Evolutionary conservation across 768 basidiomycete genomes (phyloP), one percentile per base, ranked within the genome.

Genomic region (Xerocomellus intermedius): DNA sequence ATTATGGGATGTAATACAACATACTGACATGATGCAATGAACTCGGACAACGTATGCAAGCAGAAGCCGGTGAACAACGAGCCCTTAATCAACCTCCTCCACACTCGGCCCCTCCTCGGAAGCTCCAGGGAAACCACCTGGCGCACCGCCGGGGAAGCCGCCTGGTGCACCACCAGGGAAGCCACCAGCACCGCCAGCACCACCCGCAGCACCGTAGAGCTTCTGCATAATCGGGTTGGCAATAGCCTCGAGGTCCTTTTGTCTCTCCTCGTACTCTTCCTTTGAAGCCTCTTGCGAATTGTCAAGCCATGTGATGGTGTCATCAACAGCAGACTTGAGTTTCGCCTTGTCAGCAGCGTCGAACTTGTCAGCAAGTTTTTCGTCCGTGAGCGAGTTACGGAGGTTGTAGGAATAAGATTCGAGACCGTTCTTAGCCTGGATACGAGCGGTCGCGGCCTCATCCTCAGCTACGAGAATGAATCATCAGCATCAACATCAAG

Each of bases 361-460:
- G 70, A 97, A 89, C 76, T 95, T 96, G 79, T 79, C 82, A 41
- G 89, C 82, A 52, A 96, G 83, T 73, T 93, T 87, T 69, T 92
- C 91, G 70, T 94, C 91, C 54, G 70, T 81, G 55, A 96, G 72
- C 21, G 93, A 89, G 79, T 95, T 91, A 62, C 93, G 89, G 53
- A 98, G 86, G 77, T 94, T 95, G 84, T 96, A 98, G 7, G 94
- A 72, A 71, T 95, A 98, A 0, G 92, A 93, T 75, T 98, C 95
- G 67, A 98, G 83, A 42, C 78, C 84, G 75, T 98, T 98, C 87
- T 96, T 96, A 64, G 94, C 65, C 37, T 80, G 67, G 71, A 94
- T 93, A 54, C 92, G 90, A 48, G 86, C 77, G 55, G 90, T 86
- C 38, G 91, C 91, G 26, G 82, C 91, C 66, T 92, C 91, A 64